phyloP scores from a whole-genome alignment of 495 filamentous ascomycete species.

The Neurospora sp. region DNA sequence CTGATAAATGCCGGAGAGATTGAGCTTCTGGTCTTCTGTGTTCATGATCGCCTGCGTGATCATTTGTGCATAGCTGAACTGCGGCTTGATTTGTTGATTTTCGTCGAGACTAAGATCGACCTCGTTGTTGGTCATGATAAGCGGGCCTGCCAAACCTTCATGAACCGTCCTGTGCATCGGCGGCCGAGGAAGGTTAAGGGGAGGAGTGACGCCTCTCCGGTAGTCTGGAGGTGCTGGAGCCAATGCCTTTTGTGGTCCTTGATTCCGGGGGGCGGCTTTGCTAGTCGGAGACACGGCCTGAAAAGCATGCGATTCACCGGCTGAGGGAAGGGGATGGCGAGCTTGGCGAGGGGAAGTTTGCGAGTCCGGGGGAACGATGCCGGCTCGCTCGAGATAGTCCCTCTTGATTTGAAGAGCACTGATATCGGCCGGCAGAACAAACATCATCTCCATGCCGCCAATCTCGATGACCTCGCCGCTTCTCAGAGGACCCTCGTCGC shows the following conservation, averaged over 20 bases:
- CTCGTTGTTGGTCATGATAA: conserved; percentile 39
- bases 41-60: conserved; percentile 92
- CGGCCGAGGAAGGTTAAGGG: conserved; percentile 27
- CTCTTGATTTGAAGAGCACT: conserved; percentile 47
- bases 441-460: conserved; percentile 93
- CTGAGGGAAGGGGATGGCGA: conserved; percentile 41
- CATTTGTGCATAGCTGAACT: conserved; percentile 92
- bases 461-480: conserved; percentile 87
- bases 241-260: conserved; percentile 40
- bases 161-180: conserved; percentile 33
- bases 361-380: conserved; percentile 25
- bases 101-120: conserved; percentile 79
- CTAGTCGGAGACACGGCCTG: conserved; percentile 13
- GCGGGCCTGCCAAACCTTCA: conserved; percentile 23
- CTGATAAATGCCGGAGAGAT: conserved; percentile 79
- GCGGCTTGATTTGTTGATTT: conserved; percentile 82
- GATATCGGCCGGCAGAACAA: conserved; percentile 65
- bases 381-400: conserved; percentile 42
- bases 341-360: conserved; percentile 7
- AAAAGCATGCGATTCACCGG: conserved; percentile 25
- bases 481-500: conserved; percentile 51
- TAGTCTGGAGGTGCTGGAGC: conserved; percentile 62
- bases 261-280: conserved; percentile 16
- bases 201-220: conserved; percentile 58
- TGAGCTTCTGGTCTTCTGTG: conserved; percentile 74